A percentile compares a stretch with the other conserved stretches of the same genome.
Conservation (phyloP, 345 rosid genomes). For the Eutrema yunnanense region DNA sequence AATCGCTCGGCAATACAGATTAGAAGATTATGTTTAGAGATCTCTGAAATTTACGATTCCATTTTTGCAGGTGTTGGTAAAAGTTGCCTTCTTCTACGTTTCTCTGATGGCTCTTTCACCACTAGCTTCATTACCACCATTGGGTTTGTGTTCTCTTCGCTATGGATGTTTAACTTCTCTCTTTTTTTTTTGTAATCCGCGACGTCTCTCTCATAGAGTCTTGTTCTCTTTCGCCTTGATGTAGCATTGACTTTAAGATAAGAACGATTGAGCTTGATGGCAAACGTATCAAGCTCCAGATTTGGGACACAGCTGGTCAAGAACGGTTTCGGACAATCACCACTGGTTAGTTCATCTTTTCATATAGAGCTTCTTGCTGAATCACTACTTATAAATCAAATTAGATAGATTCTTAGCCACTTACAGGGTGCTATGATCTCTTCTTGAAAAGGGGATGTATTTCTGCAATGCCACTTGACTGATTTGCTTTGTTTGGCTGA, state of each 20-base stretch:
- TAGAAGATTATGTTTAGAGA: slow-evolving; percentile 17
- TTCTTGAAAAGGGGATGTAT: not conserved
- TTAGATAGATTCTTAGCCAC: not conserved
- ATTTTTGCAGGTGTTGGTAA: slow-evolving; percentile 63
- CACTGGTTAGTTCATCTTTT: slow-evolving; percentile 41
- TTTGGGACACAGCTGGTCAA: slow-evolving; percentile 99
- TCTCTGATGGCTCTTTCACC: slow-evolving; percentile 95
- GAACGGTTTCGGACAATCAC: slow-evolving; percentile 91
- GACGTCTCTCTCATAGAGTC: not conserved
- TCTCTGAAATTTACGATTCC: not conserved
- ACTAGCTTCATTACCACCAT: slow-evolving; percentile 96
- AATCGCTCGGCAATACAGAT: not conserved
- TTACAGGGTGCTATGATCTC: not conserved
- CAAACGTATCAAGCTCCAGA: slow-evolving; percentile 83
- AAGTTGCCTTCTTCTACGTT: slow-evolving; percentile 94
- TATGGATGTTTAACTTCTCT: not conserved
- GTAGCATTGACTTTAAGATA: slow-evolving; percentile 89
- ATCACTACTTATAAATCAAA: not conserved
- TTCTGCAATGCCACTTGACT: not conserved
- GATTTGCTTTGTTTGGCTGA: not conserved
- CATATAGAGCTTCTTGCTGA: not conserved
- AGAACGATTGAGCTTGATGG: slow-evolving; percentile 96
- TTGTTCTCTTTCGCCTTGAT: not conserved
- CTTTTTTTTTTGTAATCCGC: not conserved
- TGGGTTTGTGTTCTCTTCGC: slow-evolving; percentile 45